phyloP scores from a whole-genome alignment of 1,284 basidiomycete genomes.

The Austroboletus niveus region DNA sequence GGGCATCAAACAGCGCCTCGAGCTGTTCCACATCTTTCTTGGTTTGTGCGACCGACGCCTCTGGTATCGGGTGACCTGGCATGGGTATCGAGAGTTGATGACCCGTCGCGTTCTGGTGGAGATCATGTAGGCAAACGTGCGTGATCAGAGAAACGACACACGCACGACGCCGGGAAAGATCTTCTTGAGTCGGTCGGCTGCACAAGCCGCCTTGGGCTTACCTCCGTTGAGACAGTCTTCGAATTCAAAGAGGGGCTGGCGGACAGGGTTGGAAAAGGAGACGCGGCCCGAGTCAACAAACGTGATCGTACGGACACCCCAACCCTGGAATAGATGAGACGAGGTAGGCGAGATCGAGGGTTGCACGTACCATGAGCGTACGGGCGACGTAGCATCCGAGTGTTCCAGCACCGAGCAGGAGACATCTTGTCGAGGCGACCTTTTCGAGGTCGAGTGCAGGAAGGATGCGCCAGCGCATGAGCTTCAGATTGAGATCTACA shows the following conservation, averaged over 20 bases:
- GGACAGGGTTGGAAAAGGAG: conserved; percentile 95
- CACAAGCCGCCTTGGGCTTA: conserved; percentile 90
- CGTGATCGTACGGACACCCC: conserved; percentile 93
- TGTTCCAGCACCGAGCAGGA: conserved; percentile 93
- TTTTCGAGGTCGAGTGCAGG: conserved; percentile 88
- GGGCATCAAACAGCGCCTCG: conserved; percentile 76
- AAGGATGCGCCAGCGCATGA: conserved; percentile 98
- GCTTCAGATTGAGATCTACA: conserved; percentile 93
- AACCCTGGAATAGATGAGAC: conserved; percentile 55
- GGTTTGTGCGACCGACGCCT: conserved; percentile 52
- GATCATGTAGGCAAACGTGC: neutral
- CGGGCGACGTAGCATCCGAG: conserved; percentile 95
- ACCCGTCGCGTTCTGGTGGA: conserved; percentile 72
- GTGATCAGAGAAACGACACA: neutral
- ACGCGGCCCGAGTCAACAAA: conserved; percentile 90
- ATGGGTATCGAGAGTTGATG: conserved; percentile 85
- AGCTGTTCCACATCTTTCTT: conserved; percentile 70
- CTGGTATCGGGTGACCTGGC: conserved; percentile 92
- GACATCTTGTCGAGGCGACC: conserved; percentile 76
- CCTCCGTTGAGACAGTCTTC: conserved; percentile 93
- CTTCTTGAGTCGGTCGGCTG: conserved; percentile 82
- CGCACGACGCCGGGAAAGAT: conserved; percentile 89
- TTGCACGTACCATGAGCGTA: conserved; percentile 70
- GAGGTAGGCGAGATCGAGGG: neutral
- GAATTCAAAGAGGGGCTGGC: conserved; percentile 95